These are phyloP conservation scores for Thielaviopsis euricoi DNA, from an alignment of 2,329 filamentous ascomycete species.

Conservation along the genomic window DNA sequence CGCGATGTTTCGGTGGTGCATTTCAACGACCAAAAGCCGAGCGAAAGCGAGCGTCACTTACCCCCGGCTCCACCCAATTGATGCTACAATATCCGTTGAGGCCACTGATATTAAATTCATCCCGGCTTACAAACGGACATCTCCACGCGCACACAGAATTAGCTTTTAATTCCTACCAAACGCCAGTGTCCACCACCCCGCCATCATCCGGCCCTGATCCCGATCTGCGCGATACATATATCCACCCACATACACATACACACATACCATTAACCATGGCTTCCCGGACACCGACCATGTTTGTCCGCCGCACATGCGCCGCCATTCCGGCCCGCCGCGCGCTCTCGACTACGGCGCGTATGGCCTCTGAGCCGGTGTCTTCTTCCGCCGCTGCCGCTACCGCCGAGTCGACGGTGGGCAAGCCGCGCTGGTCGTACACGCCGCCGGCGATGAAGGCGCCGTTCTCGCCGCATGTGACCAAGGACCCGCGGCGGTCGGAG, in stretches of 20 bases:
- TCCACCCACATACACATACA: background rate
- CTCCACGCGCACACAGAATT: background rate
- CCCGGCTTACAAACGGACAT: background rate
- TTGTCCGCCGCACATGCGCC: background rate
- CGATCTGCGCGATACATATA: background rate
- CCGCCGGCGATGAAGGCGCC: slow-evolving; percentile 54
- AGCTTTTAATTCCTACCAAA: background rate
- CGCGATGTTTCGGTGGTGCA: background rate
- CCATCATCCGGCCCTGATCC: background rate
- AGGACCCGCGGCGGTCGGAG: slow-evolving; percentile 31
- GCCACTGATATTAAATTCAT: background rate
- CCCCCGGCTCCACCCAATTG: background rate
- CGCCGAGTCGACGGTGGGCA: background rate
- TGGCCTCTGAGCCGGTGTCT: background rate
- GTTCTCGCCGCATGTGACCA: slow-evolving; percentile 43
- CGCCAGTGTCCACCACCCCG: background rate
- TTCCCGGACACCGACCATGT: background rate
- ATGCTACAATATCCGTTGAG: background rate
- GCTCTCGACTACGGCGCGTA: slow-evolving; percentile 1
- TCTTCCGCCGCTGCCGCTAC: no score
- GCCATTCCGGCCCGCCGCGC: background rate
- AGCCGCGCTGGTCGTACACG: slow-evolving; percentile 55
- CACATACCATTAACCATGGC: background rate
- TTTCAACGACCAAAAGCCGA: background rate
- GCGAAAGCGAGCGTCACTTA: background rate